Percentiles rank a stretch among this genome's conserved stretches.
Evolutionary conservation across 2,329 filamentous ascomycete species (phyloP).

Genomic region (Microsporum ferrugineum): DNA sequence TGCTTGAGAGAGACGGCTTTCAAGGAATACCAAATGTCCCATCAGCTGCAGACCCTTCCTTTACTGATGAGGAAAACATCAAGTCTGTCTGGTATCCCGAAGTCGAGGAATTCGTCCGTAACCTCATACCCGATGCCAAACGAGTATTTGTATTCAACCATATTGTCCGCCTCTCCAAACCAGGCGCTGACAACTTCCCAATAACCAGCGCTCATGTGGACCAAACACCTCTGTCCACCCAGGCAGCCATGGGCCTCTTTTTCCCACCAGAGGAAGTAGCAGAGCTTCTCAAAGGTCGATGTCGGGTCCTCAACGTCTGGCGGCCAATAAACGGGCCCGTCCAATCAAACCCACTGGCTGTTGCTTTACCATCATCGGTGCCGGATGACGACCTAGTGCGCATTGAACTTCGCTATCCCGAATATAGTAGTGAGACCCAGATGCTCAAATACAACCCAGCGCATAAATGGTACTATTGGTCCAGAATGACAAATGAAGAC

Average conservation of each 20-base stretch:
- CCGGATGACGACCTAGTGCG: conserved; percentile 54
- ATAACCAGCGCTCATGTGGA: conserved; percentile 71
- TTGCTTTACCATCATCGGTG: conserved; percentile 46
- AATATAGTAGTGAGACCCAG: conserved; percentile 63
- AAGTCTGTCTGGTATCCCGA: conserved; percentile 70
- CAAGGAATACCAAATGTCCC: conserved; percentile 49
- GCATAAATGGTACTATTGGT: conserved; percentile 71
- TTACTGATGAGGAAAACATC: conserved; percentile 59
- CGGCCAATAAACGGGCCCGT: conserved; percentile 52
- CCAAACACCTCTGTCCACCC: conserved; percentile 56
- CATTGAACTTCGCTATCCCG: conserved; percentile 62
- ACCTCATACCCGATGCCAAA: conserved; percentile 53
- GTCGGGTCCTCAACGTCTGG: conserved; percentile 85
- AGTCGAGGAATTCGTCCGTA: conserved; percentile 59
- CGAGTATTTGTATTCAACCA: conserved; percentile 73
- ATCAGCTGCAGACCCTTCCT: conserved; percentile 45
- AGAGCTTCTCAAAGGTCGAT: conserved; percentile 53
- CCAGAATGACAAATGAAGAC: conserved; percentile 63
- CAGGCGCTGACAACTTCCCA: conserved; percentile 52
- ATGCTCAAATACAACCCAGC: conserved; percentile 49
- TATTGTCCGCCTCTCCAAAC: conserved; percentile 60
- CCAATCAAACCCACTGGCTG: conserved; percentile 45
- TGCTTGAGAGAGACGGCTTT: conserved; percentile 65
- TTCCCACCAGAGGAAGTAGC: conserved; percentile 54
- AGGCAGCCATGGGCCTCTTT: conserved; percentile 55